Conservation (phyloP, 2,329 filamentous ascomycete genomes). For the Uncinocarpus reesii region DNA sequence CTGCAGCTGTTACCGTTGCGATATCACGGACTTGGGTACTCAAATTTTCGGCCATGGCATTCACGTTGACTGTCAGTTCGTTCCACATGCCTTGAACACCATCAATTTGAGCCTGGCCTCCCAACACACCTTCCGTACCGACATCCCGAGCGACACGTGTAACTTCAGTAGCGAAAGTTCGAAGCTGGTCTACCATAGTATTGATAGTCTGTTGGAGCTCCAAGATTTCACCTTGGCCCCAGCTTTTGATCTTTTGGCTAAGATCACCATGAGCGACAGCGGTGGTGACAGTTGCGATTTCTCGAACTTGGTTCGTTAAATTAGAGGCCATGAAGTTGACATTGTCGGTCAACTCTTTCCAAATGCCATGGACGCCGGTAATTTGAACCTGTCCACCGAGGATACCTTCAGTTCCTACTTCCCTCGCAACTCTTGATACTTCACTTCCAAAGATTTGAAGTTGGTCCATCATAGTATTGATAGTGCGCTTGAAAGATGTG, state of each 20-base stretch:
- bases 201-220: conserved; percentile 80
- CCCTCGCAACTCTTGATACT: conserved; percentile 84
- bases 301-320: conserved; percentile 71
- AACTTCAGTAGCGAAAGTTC: conserved; percentile 75
- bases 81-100: conserved; percentile 85
- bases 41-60: conserved; percentile 78
- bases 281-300: conserved; percentile 75
- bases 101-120: conserved; percentile 72
- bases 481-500: conserved; percentile 92
- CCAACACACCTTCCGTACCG: conserved; percentile 71
- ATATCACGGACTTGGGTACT: conserved; percentile 91
- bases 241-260: conserved; percentile 73
- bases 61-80: conserved; percentile 74
- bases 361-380: conserved; percentile 87
- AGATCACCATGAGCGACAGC: conserved; percentile 74
- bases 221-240: conserved; percentile 69
- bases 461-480: conserved; percentile 99
- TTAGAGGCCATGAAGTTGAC: conserved; percentile 80
- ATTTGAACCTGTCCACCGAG: conserved; percentile 90
- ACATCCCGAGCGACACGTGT: conserved; percentile 74
- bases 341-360: conserved; percentile 92
- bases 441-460: conserved; percentile 93
- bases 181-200: conserved; percentile 77
- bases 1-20: conserved; percentile 62
- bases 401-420: conserved; percentile 91